A percentile compares a stretch with the other conserved stretches of the same genome.
phyloP scores from a whole-genome alignment of 768 basidiomycete species.

The Kondoa subrosea region DNA sequence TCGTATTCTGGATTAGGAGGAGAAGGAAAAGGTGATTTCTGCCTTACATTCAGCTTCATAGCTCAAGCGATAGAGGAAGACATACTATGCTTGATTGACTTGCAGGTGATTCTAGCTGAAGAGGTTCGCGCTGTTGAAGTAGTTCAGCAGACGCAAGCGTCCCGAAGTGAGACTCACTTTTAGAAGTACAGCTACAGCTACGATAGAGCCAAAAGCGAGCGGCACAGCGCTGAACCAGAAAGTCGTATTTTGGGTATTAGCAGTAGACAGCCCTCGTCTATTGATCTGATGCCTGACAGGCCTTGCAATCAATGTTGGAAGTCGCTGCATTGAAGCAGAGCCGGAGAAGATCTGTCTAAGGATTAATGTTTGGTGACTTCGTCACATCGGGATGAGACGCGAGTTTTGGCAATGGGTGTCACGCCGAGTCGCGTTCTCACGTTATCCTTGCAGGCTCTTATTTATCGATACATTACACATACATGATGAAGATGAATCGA shows the following conservation, averaged over 20 bases:
- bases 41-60: neutral
- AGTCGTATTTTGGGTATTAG: neutral
- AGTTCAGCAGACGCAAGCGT: neutral
- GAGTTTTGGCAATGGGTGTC: too few relatives aligned
- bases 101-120: neutral
- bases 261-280: neutral
- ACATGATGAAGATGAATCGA: too few relatives aligned
- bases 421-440: too few relatives aligned
- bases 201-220: neutral
- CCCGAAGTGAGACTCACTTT: neutral
- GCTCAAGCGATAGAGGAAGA: neutral
- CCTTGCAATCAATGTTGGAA: too few relatives aligned
- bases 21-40: neutral
- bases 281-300: too few relatives aligned
- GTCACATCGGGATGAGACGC: too few relatives aligned
- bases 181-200: neutral
- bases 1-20: slow-evolving; percentile 14
- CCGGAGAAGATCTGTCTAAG: too few relatives aligned
- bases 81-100: neutral
- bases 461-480: too few relatives aligned
- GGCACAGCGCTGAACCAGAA: neutral
- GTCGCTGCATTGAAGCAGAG: too few relatives aligned
- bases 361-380: too few relatives aligned
- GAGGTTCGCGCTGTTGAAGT: neutral
- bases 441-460: too few relatives aligned